Base-by-base conservation (phyloP, 2,329 filamentous ascomycete species). In the Pseudofabraea citricarpa region DNA sequence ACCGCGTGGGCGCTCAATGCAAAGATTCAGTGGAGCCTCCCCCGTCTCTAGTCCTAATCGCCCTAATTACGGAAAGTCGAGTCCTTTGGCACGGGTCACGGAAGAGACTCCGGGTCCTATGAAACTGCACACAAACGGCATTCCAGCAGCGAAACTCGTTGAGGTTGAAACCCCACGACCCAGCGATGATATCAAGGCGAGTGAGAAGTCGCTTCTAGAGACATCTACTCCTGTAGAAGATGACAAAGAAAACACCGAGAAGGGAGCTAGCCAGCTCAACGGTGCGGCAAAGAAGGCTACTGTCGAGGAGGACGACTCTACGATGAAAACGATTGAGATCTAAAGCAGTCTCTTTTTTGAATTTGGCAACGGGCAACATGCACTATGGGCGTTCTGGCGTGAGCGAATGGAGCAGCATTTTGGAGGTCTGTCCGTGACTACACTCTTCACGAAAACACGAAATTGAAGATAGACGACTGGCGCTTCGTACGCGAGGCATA, bases 11-110 rank as follows among this genome's bases (percentile, higher is more conserved):
- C 75, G 87, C 37, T 84, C 83, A 27, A 75, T 87, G 60, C 83
- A 89, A 56, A 76, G 86, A 35, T 75, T 85, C 20, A 81, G 72
- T 53, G 77, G 74, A 46, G 79, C 79, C 40, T 82, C 81, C 20
- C 80, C 81, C 3, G 71, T 76, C 49, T 70, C 71, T 8, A 86
- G 81, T 53, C 81, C 84, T 16, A 85, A 80, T 59, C 72, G 79
- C 46, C 77, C 83, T 2, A 74, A 77, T 10, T 80, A 76, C 48
- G 77, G 79, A 52, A 83, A 89, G 56, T 75, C 82, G 12, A 87
- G 83, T 53, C 85, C 86, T 13, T 69, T 91, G 45, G 83, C 85
- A 39, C 74, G 83, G 50, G 87, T 91, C 12, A 78, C 83, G 1
- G 87, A 91, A 64, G 87, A 91, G 62, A 12, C 19, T 10, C 19